A percentile compares a stretch with the other conserved stretches of the same genome.
phyloP scores from a whole-genome alignment of 805 yeast species.

The Myxozyma neotropica region DNA sequence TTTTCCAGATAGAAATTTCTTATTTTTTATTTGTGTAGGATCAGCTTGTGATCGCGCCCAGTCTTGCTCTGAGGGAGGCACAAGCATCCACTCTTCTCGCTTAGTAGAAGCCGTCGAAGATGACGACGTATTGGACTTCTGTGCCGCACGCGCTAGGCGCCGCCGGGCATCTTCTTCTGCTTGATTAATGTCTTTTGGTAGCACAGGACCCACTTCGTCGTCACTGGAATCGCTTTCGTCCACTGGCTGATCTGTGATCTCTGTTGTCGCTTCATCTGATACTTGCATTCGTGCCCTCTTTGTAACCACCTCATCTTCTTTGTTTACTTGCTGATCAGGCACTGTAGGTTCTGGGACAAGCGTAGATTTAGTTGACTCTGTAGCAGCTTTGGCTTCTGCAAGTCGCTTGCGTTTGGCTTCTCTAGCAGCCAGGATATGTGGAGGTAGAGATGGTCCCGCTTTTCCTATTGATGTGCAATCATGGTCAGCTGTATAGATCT shows the following conservation, averaged over 20 bases:
- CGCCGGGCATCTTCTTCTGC: slow-evolving; percentile 32
- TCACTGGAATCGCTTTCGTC: slow-evolving; percentile 5
- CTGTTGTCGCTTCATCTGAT: not conserved
- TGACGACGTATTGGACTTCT: not conserved
- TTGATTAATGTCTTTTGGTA: slow-evolving; percentile 9
- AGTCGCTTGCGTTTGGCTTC: slow-evolving; percentile 20
- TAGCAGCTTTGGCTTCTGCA: slow-evolving; percentile 9
- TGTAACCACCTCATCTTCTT: not conserved
- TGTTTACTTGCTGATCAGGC: not conserved
- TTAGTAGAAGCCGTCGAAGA: not conserved
- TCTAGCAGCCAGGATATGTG: slow-evolving; percentile 30
- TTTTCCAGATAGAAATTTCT: slow-evolving; percentile 28
- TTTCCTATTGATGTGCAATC: not conserved
- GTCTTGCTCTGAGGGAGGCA: slow-evolving; percentile 33
- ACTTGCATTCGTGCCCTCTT: slow-evolving; percentile 2
- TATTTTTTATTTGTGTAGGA: slow-evolving; percentile 27
- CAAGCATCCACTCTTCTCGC: slow-evolving; percentile 38
- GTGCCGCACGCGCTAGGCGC: slow-evolving; percentile 18
- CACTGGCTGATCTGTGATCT: not conserved
- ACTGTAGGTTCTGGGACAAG: too few relatives aligned
- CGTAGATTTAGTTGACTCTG: slow-evolving; percentile 4
- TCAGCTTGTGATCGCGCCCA: slow-evolving; percentile 34
- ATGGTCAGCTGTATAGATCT: not conserved
- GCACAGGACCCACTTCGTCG: slow-evolving; percentile 22
- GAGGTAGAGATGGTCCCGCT: slow-evolving; percentile 32